Conservation (phyloP, 2,329 filamentous ascomycete species). For the Hypoxylon sp. region DNA sequence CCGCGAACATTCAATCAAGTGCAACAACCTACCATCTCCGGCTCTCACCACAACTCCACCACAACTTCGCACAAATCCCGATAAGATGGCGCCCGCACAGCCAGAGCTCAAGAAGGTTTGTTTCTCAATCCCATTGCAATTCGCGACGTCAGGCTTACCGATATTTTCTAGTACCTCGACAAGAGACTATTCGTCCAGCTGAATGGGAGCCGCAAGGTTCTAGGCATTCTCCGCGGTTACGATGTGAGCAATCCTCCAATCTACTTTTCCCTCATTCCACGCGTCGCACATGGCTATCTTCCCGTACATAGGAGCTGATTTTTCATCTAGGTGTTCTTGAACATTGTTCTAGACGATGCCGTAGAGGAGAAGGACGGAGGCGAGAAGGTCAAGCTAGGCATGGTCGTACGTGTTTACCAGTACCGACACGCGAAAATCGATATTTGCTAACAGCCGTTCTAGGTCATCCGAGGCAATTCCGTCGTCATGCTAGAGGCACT, state of each 20-base stretch:
- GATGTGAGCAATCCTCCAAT: conserved; percentile 76
- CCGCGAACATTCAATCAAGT: conserved; percentile 27
- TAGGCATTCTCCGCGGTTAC: conserved; percentile 93
- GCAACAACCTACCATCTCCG: conserved; percentile 15
- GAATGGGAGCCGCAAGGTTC: conserved; percentile 97
- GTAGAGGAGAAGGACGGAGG: conserved; percentile 94
- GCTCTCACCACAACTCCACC: conserved; percentile 27
- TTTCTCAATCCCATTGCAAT: conserved; percentile 12
- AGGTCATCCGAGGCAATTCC: conserved; percentile 97
- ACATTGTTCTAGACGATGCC: conserved; percentile 97
- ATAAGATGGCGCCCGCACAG: conserved; percentile 96
- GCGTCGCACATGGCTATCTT: background rate
- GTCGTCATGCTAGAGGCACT: conserved; percentile 97
- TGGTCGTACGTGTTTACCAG: conserved; percentile 78
- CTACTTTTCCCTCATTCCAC: background rate
- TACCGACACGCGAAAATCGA: background rate
- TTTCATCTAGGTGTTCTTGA: conserved; percentile 85
- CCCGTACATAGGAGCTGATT: conserved; percentile 40
- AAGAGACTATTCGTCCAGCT: conserved; percentile 98
- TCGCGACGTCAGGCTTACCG: conserved; percentile 30
- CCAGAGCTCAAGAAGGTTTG: conserved; percentile 97
- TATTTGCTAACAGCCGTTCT: conserved; percentile 48
- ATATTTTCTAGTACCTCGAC: conserved; percentile 86
- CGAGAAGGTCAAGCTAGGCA: conserved; percentile 91
- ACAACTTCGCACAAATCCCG: conserved; percentile 15